Evolutionary conservation across 331 rosid species (phyloP).

Genomic region (Pyrus hybrid): DNA sequence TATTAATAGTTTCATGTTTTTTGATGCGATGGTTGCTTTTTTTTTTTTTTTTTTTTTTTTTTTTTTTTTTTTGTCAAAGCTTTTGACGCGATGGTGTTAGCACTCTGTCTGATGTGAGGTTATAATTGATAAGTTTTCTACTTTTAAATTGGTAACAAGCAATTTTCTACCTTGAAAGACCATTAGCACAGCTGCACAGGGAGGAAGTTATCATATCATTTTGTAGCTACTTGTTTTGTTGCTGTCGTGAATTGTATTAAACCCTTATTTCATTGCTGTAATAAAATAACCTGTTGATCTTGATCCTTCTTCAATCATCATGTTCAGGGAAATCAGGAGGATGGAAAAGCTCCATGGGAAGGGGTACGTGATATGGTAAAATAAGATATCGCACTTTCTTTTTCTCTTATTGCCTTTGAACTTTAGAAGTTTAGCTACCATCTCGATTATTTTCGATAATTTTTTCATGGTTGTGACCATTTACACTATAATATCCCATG

Average conservation of each 20-base stretch:
- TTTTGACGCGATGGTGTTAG: neutral
- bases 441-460: neutral
- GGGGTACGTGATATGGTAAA: slow-evolving; percentile 47
- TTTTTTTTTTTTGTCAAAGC: neutral
- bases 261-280: neutral
- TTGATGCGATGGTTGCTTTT: too few species aligned
- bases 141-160: neutral
- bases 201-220: neutral
- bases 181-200: too few species aligned
- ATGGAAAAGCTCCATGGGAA: slow-evolving; percentile 59
- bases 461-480: neutral
- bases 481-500: neutral
- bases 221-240: neutral
- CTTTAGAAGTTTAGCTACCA: neutral
- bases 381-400: neutral
- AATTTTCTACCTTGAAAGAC: neutral
- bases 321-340: slow-evolving; percentile 58
- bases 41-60: too few species aligned
- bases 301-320: neutral
- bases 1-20: neutral
- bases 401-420: neutral
- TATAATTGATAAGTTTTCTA: neutral
- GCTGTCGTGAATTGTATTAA: neutral
- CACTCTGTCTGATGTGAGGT: neutral
- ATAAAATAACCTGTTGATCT: neutral